A percentile compares a stretch with the other conserved stretches of the same genome.
phyloP scores from a whole-genome alignment of 306 rosid genomes.

The Prinsepia uniflora region DNA sequence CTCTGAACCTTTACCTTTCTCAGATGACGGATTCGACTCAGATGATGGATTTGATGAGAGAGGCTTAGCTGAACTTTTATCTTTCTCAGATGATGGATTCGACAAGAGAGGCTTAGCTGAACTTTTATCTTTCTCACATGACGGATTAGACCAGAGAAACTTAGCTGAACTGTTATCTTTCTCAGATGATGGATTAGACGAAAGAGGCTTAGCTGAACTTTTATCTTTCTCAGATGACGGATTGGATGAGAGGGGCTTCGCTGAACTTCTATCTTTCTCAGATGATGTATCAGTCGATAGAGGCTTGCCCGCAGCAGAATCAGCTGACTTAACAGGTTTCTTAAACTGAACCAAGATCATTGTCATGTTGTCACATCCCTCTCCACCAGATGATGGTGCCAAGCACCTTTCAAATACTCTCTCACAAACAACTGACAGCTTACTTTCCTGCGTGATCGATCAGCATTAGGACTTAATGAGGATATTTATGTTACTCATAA shows the following conservation, averaged over 20 bases:
- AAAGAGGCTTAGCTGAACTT: conserved; percentile 28
- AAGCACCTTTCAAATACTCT: conserved; percentile 84
- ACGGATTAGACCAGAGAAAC: conserved; percentile 39
- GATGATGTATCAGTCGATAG: conserved; percentile 33
- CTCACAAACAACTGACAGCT: conserved; percentile 78
- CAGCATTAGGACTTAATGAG: background rate
- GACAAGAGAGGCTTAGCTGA: conserved; percentile 35
- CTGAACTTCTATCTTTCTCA: conserved; percentile 5
- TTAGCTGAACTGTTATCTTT: conserved; percentile 1
- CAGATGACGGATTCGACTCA: conserved; percentile 31
- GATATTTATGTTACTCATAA: conserved; percentile 4
- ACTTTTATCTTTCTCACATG: conserved; percentile 17
- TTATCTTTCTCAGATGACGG: conserved; percentile 21
- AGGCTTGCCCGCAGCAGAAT: conserved; percentile 41
- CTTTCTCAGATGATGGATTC: conserved; percentile 25
- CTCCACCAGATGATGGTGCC: conserved; percentile 88
- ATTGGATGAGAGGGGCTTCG: conserved; percentile 37
- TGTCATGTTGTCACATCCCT: conserved; percentile 98
- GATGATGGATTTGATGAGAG: conserved; percentile 33
- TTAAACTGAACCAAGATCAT: conserved; percentile 94
- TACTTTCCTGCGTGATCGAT: conserved; percentile 58
- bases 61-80: conserved; percentile 26
- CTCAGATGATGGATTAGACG: conserved; percentile 33
- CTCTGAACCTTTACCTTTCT: conserved; percentile 18
- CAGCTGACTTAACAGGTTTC: conserved; percentile 30